Conservation (phyloP, 352 stramenopile species). For the Elongisporangium senticosum region DNA sequence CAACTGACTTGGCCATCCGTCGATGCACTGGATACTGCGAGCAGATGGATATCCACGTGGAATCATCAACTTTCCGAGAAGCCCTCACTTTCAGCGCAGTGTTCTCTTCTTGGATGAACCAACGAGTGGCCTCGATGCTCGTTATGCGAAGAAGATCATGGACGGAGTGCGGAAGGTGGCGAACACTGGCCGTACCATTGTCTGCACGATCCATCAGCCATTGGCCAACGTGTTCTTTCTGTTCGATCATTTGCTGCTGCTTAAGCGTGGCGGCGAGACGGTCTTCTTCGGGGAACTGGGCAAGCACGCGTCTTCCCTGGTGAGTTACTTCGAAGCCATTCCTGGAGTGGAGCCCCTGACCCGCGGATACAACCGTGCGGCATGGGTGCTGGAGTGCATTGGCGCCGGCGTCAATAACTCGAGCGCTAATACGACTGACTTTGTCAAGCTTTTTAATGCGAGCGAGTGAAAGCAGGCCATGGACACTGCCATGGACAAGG, state of each 20-base stretch:
- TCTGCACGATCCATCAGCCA: constrained; percentile 88
- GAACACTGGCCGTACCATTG: constrained; percentile 53
- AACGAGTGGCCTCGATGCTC: too few species aligned
- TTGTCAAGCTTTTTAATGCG: constrained; percentile 14
- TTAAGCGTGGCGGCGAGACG: constrained; percentile 37
- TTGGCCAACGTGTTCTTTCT: constrained; percentile 71
- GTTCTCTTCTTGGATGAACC: too few species aligned
- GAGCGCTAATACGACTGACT: constrained; percentile 10
- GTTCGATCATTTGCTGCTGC: constrained; percentile 72
- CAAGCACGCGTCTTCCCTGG: constrained; percentile 17
- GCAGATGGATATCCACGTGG: too few species aligned
- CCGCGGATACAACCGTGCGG: constrained; percentile 35
- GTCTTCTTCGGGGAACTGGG: constrained; percentile 34
- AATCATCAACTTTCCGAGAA: too few species aligned
- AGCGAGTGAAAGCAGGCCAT: constrained; percentile 7
- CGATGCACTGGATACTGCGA: too few species aligned
- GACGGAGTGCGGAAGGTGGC: constrained; percentile 85
- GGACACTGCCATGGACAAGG: constrained; percentile 11
- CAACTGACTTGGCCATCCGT: too few species aligned
- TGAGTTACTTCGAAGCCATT: constrained; percentile 49
- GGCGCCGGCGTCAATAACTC: constrained; percentile 29
- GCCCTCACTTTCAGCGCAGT: too few species aligned
- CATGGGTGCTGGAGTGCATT: constrained; percentile 30
- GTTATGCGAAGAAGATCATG: constrained; percentile 83
- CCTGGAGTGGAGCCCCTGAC: constrained; percentile 14